Percentiles rank a stretch among this genome's conserved stretches.
Evolutionary conservation across 1,139 yeast genomes (phyloP).

Genomic region (Kluyveromyces sp.): DNA sequence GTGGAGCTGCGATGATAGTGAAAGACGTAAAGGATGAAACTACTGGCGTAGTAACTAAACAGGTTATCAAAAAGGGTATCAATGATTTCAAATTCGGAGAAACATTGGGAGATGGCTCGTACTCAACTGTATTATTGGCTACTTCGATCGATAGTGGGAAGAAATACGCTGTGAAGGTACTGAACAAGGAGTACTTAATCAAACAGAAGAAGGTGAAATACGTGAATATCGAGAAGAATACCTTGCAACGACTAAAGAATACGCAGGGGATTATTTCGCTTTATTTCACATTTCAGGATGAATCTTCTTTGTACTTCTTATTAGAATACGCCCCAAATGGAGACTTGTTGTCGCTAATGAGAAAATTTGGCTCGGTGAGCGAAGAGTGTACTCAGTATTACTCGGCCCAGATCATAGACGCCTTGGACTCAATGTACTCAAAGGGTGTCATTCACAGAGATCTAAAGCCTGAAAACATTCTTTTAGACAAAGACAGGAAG

Average conservation of each 20-base stretch:
- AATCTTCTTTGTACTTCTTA: slow-evolving; percentile 61
- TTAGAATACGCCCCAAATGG: slow-evolving; percentile 78
- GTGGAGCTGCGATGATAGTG: slow-evolving; percentile 49
- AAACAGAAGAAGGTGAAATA: slow-evolving; percentile 74
- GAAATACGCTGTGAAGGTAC: slow-evolving; percentile 66
- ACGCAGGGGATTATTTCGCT: slow-evolving; percentile 60
- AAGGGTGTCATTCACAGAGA: slow-evolving; percentile 91
- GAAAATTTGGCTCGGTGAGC: slow-evolving; percentile 49
- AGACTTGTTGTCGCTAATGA: slow-evolving; percentile 57
- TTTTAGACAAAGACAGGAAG: slow-evolving; percentile 73
- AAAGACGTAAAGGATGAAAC: slow-evolving; percentile 39
- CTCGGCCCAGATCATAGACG: slow-evolving; percentile 76
- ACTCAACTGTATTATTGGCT: slow-evolving; percentile 68
- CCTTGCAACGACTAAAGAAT: slow-evolving; percentile 62
- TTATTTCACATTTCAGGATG: slow-evolving; percentile 76
- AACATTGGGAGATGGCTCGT: slow-evolving; percentile 74
- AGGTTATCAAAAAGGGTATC: slow-evolving; percentile 46
- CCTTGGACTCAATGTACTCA: slow-evolving; percentile 73
- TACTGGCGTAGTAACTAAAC: slow-evolving; percentile 41
- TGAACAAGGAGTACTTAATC: slow-evolving; percentile 67
- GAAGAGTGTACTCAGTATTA: slow-evolving; percentile 50
- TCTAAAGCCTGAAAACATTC: slow-evolving; percentile 86
- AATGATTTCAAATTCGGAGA: slow-evolving; percentile 68
- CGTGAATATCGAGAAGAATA: slow-evolving; percentile 71
- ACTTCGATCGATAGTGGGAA: slow-evolving; percentile 49